These are phyloP conservation scores for Monilinia polystroma DNA, from an alignment of 2,329 filamentous ascomycete species.

Conservation along the genomic window DNA sequence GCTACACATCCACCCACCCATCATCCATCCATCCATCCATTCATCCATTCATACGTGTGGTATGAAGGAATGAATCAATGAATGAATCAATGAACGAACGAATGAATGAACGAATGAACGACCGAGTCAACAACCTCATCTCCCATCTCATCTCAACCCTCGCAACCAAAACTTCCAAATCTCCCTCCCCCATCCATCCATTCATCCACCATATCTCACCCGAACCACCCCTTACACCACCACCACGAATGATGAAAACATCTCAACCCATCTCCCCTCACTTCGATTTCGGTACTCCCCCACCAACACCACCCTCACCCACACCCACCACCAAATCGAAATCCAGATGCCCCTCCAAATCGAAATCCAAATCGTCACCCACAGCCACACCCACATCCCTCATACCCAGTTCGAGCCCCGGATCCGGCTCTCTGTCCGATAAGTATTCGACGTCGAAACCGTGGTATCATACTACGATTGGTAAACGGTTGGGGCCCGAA, in stretches of 20 bases:
- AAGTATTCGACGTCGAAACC: slow-evolving; percentile 20
- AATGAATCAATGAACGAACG: too few relatives aligned
- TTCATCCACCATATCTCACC: background rate
- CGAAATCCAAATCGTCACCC: background rate
- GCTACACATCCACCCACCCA: too few relatives aligned
- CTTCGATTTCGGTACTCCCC: slow-evolving; percentile 12
- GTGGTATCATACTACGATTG: slow-evolving; percentile 15
- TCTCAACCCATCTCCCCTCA: background rate
- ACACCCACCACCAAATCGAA: background rate
- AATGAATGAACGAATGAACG: too few relatives aligned
- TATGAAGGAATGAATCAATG: too few relatives aligned
- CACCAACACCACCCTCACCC: background rate
- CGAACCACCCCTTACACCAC: background rate
- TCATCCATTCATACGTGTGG: too few relatives aligned
- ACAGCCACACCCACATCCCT: background rate
- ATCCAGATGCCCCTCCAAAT: too few relatives aligned
- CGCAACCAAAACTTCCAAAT: too few relatives aligned
- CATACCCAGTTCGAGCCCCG: background rate
- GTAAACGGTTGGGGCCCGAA: slow-evolving; percentile 9
- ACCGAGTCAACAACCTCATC: too few relatives aligned
- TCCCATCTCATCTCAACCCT: too few relatives aligned
- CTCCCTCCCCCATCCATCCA: too few relatives aligned
- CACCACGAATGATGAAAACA: background rate
- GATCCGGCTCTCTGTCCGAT: background rate
- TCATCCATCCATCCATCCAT: too few relatives aligned